phyloP scores from a whole-genome alignment of 2,329 filamentous ascomycete genomes.

The Sarocladium brachiariae region DNA sequence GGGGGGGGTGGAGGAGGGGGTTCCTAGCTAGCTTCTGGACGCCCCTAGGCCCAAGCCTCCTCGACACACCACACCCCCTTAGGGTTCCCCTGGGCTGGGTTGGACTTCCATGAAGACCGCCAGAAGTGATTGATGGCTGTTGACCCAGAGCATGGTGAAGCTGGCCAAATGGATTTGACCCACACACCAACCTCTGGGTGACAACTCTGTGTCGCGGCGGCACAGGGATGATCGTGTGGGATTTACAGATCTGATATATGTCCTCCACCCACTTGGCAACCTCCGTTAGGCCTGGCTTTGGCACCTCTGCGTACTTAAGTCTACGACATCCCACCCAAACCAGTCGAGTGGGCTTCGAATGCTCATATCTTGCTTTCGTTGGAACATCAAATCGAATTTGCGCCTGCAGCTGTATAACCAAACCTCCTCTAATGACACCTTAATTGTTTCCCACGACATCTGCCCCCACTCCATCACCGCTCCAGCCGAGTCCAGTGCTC shows the following conservation, averaged over 20 bases:
- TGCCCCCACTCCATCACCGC: neutral
- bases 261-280: constrained; percentile 10
- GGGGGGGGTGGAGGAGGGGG: constrained; percentile 1
- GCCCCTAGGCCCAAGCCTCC: neutral
- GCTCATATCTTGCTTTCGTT: constrained; percentile 8
- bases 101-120: neutral
- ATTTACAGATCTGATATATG: constrained; percentile 10
- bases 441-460: neutral
- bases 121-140: constrained; percentile 7
- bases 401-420: constrained; percentile 7
- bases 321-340: neutral
- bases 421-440: constrained; percentile 4
- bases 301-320: constrained; percentile 8
- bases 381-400: constrained; percentile 2
- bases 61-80: neutral
- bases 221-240: constrained; percentile 10
- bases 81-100: neutral
- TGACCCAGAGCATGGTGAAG: constrained; percentile 7
- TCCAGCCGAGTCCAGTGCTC: neutral
- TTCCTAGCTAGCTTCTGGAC: constrained; percentile 3
- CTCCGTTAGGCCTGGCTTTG: constrained; percentile 5
- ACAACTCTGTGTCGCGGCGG: constrained; percentile 9
- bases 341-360: neutral
- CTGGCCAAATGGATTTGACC: constrained; percentile 2
- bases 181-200: constrained; percentile 5